A percentile compares a stretch with the other conserved stretches of the same genome.
Evolutionary conservation across 78 protist species (phyloP).

Genomic region (Acrasis kona): DNA sequence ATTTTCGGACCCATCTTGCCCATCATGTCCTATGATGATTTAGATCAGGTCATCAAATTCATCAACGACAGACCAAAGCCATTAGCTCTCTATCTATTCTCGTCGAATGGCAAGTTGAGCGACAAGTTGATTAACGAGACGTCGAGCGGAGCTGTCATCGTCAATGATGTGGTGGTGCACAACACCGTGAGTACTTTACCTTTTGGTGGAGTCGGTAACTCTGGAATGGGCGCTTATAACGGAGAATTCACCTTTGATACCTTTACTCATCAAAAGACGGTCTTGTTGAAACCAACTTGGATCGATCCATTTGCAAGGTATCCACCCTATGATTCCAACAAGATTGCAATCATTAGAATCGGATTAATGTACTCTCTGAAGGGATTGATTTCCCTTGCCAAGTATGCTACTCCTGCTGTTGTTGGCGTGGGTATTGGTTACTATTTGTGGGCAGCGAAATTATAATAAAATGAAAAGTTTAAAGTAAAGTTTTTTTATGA

Average conservation of each 20-base stretch:
- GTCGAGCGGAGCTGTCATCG: conserved; percentile 21
- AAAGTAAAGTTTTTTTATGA: too few relatives aligned
- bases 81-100: conserved; percentile 71
- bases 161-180: conserved; percentile 47
- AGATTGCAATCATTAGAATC: neutral
- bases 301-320: neutral
- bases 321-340: neutral
- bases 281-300: neutral
- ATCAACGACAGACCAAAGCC: conserved; percentile 47
- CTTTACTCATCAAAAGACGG: conserved; percentile 55
- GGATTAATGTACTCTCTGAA: too few relatives aligned
- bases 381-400: neutral
- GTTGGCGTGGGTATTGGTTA: too few relatives aligned
- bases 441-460: too few relatives aligned
- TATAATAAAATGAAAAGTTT: too few relatives aligned
- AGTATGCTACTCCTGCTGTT: too few relatives aligned
- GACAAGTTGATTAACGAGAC: neutral
- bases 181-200: conserved; percentile 39
- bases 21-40: conserved; percentile 2
- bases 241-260: conserved; percentile 49
- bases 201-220: conserved; percentile 93
- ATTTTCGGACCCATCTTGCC: conserved; percentile 87
- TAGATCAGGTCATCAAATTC: conserved; percentile 36
- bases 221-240: conserved; percentile 81
- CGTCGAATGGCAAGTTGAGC: neutral